phyloP scores from a whole-genome alignment of 257 asterid species.

The Solanum piurae region DNA sequence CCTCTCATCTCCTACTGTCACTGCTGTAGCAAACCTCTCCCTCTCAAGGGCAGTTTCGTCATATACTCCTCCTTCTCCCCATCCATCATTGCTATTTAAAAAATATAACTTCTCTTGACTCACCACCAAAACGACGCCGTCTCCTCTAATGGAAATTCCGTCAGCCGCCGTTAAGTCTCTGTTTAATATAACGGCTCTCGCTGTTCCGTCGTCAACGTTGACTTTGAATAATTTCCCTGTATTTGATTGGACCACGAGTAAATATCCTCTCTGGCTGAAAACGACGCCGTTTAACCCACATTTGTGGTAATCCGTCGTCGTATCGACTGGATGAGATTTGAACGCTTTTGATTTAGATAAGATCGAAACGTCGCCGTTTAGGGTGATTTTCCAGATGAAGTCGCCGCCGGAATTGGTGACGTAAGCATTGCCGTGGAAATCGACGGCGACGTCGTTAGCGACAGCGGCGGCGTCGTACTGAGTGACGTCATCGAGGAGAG shows the following conservation, averaged over 20 bases:
- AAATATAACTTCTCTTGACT: conserved; percentile 40
- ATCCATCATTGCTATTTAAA: conserved; percentile 59
- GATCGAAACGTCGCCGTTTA: conserved; percentile 41
- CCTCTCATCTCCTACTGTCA: conserved; percentile 46
- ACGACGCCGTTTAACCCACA: conserved; percentile 62
- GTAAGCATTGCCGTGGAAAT: conserved; percentile 59
- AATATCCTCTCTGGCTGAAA: conserved; percentile 52
- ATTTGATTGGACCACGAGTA: conserved; percentile 56
- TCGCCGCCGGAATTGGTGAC: conserved; percentile 58
- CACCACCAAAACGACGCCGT: conserved; percentile 71
- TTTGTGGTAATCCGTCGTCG: conserved; percentile 1
- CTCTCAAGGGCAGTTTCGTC: conserved; percentile 80
- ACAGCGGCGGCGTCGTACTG: conserved; percentile 14
- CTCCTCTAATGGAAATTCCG: conserved; percentile 49
- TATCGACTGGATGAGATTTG: conserved; percentile 31
- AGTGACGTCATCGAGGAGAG: conserved; percentile 22
- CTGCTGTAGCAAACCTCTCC: conserved; percentile 57
- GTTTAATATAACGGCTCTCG: conserved; percentile 42
- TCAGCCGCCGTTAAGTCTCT: conserved; percentile 45
- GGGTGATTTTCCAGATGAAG: conserved; percentile 49
- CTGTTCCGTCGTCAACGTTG: conserved; percentile 49
- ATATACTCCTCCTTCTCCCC: conserved; percentile 66
- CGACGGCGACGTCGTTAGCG: conserved; percentile 53
- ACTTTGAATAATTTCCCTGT: conserved; percentile 63
- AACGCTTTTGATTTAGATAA: conserved; percentile 32